These are phyloP conservation scores for Phanerochaete carnosa DNA, from an alignment of 768 basidiomycete genomes.

Conservation along the genomic window DNA sequence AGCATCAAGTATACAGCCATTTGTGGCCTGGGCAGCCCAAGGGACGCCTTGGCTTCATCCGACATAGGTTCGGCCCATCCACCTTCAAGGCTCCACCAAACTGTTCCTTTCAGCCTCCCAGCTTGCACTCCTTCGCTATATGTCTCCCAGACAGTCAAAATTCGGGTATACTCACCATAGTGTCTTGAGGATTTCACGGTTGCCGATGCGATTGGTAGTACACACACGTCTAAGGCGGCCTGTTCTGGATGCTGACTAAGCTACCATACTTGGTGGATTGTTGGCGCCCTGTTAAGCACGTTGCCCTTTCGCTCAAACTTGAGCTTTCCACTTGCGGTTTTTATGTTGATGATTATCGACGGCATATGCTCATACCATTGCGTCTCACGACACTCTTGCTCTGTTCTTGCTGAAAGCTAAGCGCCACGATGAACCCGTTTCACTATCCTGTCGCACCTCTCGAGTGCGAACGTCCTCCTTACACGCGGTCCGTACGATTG, in stretches of 20 bases:
- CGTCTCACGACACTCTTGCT: no score
- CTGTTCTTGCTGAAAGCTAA: no score
- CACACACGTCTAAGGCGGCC: constrained; percentile 2
- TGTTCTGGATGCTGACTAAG: constrained; percentile 6
- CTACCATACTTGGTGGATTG: background rate
- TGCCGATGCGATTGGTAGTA: constrained; percentile 17
- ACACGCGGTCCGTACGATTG: no score
- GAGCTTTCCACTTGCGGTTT: no score
- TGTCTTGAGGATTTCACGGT: constrained; percentile 30
- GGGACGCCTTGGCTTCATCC: constrained; percentile 32
- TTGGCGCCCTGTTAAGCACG: background rate
- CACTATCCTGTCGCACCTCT: no score
- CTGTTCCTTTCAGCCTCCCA: constrained; percentile 18
- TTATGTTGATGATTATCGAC: no score
- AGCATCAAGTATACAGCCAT: constrained; percentile 14
- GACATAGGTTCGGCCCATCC: constrained; percentile 27
- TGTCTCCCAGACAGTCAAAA: constrained; percentile 12
- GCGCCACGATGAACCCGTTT: no score
- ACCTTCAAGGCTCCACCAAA: constrained; percentile 23
- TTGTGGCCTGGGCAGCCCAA: constrained; percentile 7
- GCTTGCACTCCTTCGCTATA: constrained; percentile 1
- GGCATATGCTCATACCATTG: no score
- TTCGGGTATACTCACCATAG: constrained; percentile 42
- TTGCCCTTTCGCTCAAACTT: background rate
- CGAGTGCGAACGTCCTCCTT: no score